A percentile compares a stretch with the other conserved stretches of the same genome.
phyloP scores from a whole-genome alignment of 495 filamentous ascomycete species.

The Neurospora sp. region DNA sequence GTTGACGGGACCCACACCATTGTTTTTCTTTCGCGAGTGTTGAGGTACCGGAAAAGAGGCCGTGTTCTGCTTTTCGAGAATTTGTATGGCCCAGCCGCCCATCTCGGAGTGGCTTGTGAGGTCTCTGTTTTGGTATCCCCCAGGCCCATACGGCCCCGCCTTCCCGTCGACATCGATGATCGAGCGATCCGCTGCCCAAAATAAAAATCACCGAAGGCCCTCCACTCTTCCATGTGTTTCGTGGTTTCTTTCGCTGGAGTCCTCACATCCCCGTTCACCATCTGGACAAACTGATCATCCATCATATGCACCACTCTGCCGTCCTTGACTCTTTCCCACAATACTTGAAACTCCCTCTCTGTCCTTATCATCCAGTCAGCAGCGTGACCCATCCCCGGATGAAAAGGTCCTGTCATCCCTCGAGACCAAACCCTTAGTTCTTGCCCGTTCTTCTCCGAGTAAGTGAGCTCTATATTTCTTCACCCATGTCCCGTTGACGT shows the following conservation, averaged over 20 bases:
- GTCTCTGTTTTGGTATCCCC: background rate
- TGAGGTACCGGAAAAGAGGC: background rate
- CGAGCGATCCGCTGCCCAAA: constrained; percentile 6
- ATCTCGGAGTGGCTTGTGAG: background rate
- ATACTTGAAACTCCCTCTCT: background rate
- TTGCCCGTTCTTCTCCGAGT: background rate
- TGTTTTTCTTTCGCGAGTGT: background rate
- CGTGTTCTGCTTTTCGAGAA: background rate
- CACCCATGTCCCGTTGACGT: background rate
- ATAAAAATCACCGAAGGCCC: constrained; percentile 12
- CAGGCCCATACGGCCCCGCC: constrained; percentile 1
- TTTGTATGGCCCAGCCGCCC: background rate
- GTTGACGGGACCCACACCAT: background rate
- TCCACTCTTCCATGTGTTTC: constrained; percentile 11
- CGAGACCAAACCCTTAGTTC: background rate
- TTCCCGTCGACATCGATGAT: constrained; percentile 5
- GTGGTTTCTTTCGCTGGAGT: constrained; percentile 4
- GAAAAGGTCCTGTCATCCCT: background rate
- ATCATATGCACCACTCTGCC: background rate
- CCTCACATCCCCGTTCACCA: background rate
- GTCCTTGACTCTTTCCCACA: background rate
- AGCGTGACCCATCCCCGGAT: background rate
- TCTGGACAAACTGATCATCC: background rate
- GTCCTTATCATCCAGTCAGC: background rate
- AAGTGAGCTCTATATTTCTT: background rate